Conservation (phyloP, 768 basidiomycete species). For the Cantharellus anzutake region DNA sequence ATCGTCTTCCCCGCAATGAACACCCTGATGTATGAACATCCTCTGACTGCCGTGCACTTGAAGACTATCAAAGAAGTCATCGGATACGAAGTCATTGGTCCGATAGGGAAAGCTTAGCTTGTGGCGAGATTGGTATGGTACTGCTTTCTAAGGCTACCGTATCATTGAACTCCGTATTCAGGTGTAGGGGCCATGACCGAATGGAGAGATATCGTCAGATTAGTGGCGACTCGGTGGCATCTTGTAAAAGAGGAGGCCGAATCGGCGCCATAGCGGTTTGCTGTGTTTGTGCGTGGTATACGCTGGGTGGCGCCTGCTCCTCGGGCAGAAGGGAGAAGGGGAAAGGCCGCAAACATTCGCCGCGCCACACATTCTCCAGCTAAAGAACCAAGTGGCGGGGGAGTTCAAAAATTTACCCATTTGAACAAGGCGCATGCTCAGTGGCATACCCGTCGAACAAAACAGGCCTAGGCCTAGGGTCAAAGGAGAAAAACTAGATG, state of each 20-base stretch:
- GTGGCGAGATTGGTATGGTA: constrained; percentile 69
- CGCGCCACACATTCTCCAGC: too few relatives aligned
- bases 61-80: constrained; percentile 54
- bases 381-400: too few relatives aligned
- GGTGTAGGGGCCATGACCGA: constrained; percentile 93
- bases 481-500: too few relatives aligned
- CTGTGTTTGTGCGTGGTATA: too few relatives aligned
- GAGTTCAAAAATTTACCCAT: too few relatives aligned
- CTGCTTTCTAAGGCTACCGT: neutral
- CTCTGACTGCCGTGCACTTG: constrained; percentile 72
- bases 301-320: too few relatives aligned
- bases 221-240: constrained; percentile 32
- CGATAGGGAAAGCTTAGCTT: constrained; percentile 79
- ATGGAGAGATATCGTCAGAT: constrained; percentile 72
- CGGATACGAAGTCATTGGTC: constrained; percentile 60
- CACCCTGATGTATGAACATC: constrained; percentile 93
- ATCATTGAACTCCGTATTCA: constrained; percentile 14
- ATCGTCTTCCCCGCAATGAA: constrained; percentile 98
- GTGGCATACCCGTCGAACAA: too few relatives aligned
- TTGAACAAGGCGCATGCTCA: too few relatives aligned
- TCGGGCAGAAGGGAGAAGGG: too few relatives aligned
- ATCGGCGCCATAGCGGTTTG: too few relatives aligned
- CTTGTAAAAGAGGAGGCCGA: neutral
- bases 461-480: too few relatives aligned
- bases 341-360: too few relatives aligned